Base-by-base conservation (phyloP, 208 protist species). In the Acanthamoeba castellanii region DNA sequence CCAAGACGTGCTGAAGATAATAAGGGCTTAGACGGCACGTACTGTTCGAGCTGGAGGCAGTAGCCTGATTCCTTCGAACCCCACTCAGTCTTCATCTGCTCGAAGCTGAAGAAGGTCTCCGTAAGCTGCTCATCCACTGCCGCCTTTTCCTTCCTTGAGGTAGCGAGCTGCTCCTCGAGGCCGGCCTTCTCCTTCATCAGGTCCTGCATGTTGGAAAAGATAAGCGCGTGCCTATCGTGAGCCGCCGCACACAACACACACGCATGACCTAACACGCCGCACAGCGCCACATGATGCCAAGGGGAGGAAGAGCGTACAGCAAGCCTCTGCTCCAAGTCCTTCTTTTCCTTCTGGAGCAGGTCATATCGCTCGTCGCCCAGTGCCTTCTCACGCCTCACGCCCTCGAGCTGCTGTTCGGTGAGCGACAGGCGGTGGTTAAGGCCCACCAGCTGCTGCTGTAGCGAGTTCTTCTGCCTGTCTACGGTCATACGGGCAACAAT, bases 51-150 rank as follows among this genome's bases (percentile, higher is more conserved):
- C 50, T 88, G 45, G 0, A 64, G 81, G 20, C 30, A 42, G 3
- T 66, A 88, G 25, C 64, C 81, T 9, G 14, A 25, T 5, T 88
- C 81, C 52, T 88, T 88, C 14, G 81, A 57, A 22, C 30, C 47
- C 81, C 81, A 88, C 52, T 88, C 81, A 2, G 81, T 42, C 81
- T 88, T 88, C 47, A 64, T 64, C 30, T 88, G 81, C 72, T 94
- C 91, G 4, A 94, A 57, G 72, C 57, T 87, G 50, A 94, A 94
- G 72, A 87, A 88, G 37, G 91, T 72, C 47, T 94, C 91, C 37
- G 91, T 94, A n/a, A 94, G 91, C 74, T 94, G 91, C 30, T 94
- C 72, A n/a, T 94, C 91, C 11, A 94, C 91, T 16, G 66, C 30
- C 25, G 34, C 72, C 47, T 94, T 94, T 2, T 94, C 91, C 22